Base-by-base conservation (phyloP, 78 protist genomes). In the Salpingoeca rosetta region DNA sequence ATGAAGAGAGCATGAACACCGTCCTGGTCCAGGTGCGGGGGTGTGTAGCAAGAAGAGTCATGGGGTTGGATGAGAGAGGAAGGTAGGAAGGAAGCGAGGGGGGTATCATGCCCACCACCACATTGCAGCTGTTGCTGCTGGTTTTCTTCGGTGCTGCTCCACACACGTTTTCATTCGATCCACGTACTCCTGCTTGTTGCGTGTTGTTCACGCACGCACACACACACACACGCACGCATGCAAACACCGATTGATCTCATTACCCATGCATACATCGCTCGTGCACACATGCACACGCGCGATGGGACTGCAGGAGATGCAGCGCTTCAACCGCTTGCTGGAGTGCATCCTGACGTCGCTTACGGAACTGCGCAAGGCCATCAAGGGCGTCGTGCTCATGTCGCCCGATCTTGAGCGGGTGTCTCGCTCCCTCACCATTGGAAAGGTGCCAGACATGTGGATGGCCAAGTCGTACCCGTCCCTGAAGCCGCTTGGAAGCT, bases 1-100 rank as follows among this genome's bases (percentile, higher is more conserved):
- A 92, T 87, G 82, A 80, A 31, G 91, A 91, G 88, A 85, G 90
- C n/a, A 88, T 94, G 93, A 94, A 94, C 90, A 93, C 96, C 27
- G 77, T 94, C 56, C 86, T 92, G 42, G 37, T 44, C 17, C 94
- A 92, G 87, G 94, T 89, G 72, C 80, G n/a, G n/a, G n/a, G n/a
- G n/a, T n/a, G n/a, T n/a, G n/a, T n/a, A n/a, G n/a, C n/a, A n/a
- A n/a, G n/a, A n/a, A n/a, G n/a, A n/a, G n/a, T n/a, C n/a, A n/a
- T n/a, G n/a, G n/a, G n/a, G n/a, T n/a, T n/a, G n/a, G n/a, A n/a
- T n/a, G n/a, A n/a, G n/a, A n/a, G n/a, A n/a, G n/a, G n/a, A n/a
- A n/a, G n/a, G n/a, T n/a, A n/a, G n/a, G n/a, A n/a, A n/a, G n/a
- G n/a, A n/a, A n/a, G n/a, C n/a, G n/a, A n/a, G n/a, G n/a, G n/a